Evolutionary conservation across 495 filamentous ascomycete genomes (phyloP).

Genomic region (Trichocladium antarcticum): DNA sequence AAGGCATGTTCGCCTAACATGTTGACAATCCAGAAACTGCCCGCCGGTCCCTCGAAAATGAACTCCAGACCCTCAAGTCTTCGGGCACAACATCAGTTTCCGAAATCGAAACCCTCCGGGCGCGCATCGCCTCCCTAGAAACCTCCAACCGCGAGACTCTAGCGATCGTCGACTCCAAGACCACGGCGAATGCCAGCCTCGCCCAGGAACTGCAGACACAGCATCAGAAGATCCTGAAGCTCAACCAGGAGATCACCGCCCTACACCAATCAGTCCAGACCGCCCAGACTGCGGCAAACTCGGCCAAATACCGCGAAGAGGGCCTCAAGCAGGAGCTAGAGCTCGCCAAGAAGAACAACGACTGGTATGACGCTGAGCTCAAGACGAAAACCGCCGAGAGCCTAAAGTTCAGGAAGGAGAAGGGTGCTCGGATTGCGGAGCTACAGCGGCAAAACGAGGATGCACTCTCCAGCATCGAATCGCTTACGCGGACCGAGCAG

Average conservation of each 20-base stretch:
- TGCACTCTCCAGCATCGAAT: constrained; percentile 59
- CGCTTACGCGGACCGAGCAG: constrained; percentile 66
- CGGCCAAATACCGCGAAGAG: constrained; percentile 77
- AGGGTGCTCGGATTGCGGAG: constrained; percentile 71
- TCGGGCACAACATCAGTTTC: constrained; percentile 63
- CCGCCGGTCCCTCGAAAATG: constrained; percentile 53
- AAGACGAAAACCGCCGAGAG: constrained; percentile 79
- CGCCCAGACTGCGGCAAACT: constrained; percentile 62
- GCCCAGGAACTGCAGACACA: constrained; percentile 75
- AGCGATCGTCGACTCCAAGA: constrained; percentile 78
- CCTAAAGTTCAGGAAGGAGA: constrained; percentile 88
- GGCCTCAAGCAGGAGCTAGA: constrained; percentile 81
- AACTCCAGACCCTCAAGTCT: constrained; percentile 68
- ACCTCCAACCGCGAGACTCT: constrained; percentile 83
- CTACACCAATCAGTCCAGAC: constrained; percentile 74
- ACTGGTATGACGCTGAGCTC: constrained; percentile 82
- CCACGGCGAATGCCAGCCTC: constrained; percentile 71
- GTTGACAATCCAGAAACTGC: constrained; percentile 21
- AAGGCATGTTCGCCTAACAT: neutral
- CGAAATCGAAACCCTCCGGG: constrained; percentile 62
- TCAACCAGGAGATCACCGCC: constrained; percentile 65
- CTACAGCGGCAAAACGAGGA: constrained; percentile 86
- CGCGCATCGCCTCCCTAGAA: constrained; percentile 75
- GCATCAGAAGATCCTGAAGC: constrained; percentile 75
- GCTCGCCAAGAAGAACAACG: constrained; percentile 71